Base-by-base conservation (phyloP, 192 early-diverging fungal species). In the Phlyctochytrium planicorne region DNA sequence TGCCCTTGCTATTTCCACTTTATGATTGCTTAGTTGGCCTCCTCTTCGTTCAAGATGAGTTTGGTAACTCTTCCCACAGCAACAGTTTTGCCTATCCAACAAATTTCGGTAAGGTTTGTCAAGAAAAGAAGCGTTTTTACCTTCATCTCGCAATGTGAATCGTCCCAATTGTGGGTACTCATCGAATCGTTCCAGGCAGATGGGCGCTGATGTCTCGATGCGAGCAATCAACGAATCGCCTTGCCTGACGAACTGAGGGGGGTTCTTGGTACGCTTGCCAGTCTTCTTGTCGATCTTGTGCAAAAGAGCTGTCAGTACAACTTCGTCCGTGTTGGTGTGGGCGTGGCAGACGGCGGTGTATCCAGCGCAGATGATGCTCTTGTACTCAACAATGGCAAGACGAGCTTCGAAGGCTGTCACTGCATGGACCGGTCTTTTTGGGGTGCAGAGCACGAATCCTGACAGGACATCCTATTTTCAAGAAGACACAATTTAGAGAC, bases 71-170 rank as follows among this genome's bases (percentile, higher is more conserved):
- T 94, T 66, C 97, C 97, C 62, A 99, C 91, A 33, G 96, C 97
- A 74, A 95, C 87, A n/a, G 93, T 95, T 73, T 88, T 88, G 23
- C 84, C 82, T 84, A 73, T 34, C 16, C 29, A 2, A n/a, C n/a
- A n/a, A n/a, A n/a, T n/a, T n/a, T n/a, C n/a, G n/a, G 25, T 57
- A 59, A 75, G 1, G 32, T 14, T 29, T 55, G 50, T 62, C 29
- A 62, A 47, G 24, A 16, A 40, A 75, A 6, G 29, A 12, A 4
- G 12, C 31, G 79, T 81, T 68, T 83, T 86, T 67, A 71, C 93
- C 94, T 84, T 99, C 95, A 71, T 97, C 95, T 69, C 97, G 91
- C 30, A 99, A 82, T n/a, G 96, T 99, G 79, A 99, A 98, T 55
- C 97, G 88, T 37, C 97, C 97, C 10, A 99, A 77, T 71, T 96